Conservation (phyloP, 2,329 filamentous ascomycete genomes). For the Fusarium sp. region DNA sequence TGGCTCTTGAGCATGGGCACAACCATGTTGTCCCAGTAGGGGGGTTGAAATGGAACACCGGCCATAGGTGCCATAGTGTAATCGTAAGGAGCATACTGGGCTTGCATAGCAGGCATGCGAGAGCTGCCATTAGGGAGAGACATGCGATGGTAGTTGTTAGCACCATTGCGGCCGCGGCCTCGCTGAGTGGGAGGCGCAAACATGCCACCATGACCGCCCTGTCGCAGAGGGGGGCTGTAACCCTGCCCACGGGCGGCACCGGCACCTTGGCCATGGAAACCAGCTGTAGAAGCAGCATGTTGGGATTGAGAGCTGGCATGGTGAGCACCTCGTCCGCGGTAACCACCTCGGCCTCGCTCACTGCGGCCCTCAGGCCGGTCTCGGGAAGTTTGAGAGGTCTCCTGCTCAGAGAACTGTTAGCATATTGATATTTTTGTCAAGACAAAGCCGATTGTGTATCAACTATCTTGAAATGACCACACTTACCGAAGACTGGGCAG, state of each 20-base stretch:
- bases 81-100: constrained; percentile 56
- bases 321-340: constrained; percentile 63
- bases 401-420: constrained; percentile 41
- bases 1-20: constrained; percentile 62
- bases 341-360: constrained; percentile 61
- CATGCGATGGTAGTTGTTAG: constrained; percentile 57
- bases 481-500: constrained; percentile 59
- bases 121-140: constrained; percentile 56
- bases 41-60: constrained; percentile 56
- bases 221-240: constrained; percentile 63
- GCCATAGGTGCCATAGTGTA: constrained; percentile 59
- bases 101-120: constrained; percentile 57
- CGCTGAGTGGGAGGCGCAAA: constrained; percentile 54
- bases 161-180: constrained; percentile 55
- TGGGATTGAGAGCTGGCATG: constrained; percentile 56
- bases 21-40: constrained; percentile 68
- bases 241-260: constrained; percentile 54
- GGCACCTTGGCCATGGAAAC: constrained; percentile 56
- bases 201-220: constrained; percentile 56
- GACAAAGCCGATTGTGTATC: neutral
- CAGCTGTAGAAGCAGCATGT: constrained; percentile 46
- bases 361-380: constrained; percentile 57
- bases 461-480: neutral
- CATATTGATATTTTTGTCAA: neutral
- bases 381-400: constrained; percentile 49